These are phyloP conservation scores for Crucihimalaya himalaica DNA, from an alignment of 345 rosid genomes.

Conservation along the genomic window DNA sequence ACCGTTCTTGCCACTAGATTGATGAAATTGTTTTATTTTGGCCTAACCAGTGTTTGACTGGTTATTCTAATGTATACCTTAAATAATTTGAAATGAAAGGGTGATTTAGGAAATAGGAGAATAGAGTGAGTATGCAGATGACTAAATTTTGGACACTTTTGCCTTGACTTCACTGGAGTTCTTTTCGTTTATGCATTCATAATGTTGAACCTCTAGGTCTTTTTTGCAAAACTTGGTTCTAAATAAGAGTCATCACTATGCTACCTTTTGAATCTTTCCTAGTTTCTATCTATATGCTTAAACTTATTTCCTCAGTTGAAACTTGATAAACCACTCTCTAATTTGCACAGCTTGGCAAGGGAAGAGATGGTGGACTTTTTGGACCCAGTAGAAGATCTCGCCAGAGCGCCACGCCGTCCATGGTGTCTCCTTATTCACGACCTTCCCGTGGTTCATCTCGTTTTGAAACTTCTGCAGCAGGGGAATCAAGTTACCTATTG, in stretches of 20 bases:
- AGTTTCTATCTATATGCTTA: slow-evolving; percentile 1
- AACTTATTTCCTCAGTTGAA: slow-evolving; percentile 9
- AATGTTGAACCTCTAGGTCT: neutral
- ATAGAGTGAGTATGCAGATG: neutral
- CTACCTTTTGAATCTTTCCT: slow-evolving; percentile 10
- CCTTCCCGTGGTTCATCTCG: slow-evolving; percentile 41
- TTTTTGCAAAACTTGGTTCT: slow-evolving; percentile 27
- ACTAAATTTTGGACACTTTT: slow-evolving; percentile 6
- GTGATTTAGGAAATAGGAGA: slow-evolving; percentile 1
- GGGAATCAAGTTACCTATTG: slow-evolving; percentile 46
- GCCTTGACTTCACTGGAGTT: neutral
- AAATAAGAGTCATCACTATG: slow-evolving; percentile 11
- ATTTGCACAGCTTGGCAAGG: slow-evolving; percentile 44
- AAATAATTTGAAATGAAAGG: slow-evolving; percentile 5
- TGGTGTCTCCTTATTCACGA: slow-evolving; percentile 46
- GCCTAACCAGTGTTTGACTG: neutral
- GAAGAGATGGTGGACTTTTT: slow-evolving; percentile 55
- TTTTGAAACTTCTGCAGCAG: slow-evolving; percentile 47
- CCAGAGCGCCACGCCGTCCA: slow-evolving; percentile 31
- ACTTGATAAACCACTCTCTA: slow-evolving; percentile 21
- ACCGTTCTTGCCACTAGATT: slow-evolving; percentile 13
- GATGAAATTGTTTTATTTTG: slow-evolving; percentile 1
- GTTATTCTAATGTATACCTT: slow-evolving; percentile 13
- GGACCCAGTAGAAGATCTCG: slow-evolving; percentile 73
- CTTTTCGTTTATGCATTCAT: neutral